phyloP scores from a whole-genome alignment of 345 rosid species.

The Anastatica hierochuntica region DNA sequence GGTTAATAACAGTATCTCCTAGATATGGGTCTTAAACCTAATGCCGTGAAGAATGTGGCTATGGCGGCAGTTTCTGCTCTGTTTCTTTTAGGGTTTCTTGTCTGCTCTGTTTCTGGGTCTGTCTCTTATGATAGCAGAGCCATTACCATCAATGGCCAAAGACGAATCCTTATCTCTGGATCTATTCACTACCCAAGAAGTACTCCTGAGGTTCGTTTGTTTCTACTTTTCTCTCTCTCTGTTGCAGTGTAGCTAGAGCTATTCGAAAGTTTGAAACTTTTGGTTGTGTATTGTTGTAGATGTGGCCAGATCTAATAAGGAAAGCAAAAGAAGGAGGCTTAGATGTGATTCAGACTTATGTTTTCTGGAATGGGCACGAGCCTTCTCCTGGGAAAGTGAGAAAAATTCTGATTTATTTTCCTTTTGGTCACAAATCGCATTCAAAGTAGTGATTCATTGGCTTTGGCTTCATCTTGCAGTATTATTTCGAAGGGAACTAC shows the following conservation, averaged over 20 bases:
- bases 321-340: slow-evolving; percentile 95
- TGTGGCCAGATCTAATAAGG: slow-evolving; percentile 98
- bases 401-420: background rate
- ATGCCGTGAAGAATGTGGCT: slow-evolving; percentile 38
- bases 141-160: slow-evolving; percentile 70
- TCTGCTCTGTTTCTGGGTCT: slow-evolving; percentile 44
- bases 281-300: slow-evolving; percentile 34
- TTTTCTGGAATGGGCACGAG: slow-evolving; percentile 98
- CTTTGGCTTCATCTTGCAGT: slow-evolving; percentile 37
- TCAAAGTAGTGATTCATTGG: slow-evolving; percentile 8
- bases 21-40: slow-evolving; percentile 34
- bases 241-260: slow-evolving; percentile 1
- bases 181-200: slow-evolving; percentile 99
- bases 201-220: slow-evolving; percentile 62
- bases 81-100: slow-evolving; percentile 29
- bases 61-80: slow-evolving; percentile 24
- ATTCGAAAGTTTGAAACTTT: slow-evolving; percentile 1
- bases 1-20: slow-evolving; percentile 4
- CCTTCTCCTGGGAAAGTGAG: slow-evolving; percentile 84
- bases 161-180: slow-evolving; percentile 93
- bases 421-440: slow-evolving; percentile 10
- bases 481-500: slow-evolving; percentile 77
- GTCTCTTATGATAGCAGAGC: slow-evolving; percentile 83
- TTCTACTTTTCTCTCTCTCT: background rate
- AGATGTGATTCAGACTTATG: slow-evolving; percentile 97